Evolutionary conservation across 2,329 filamentous ascomycete genomes (phyloP).

Genomic region (Colletotrichum melonis): DNA sequence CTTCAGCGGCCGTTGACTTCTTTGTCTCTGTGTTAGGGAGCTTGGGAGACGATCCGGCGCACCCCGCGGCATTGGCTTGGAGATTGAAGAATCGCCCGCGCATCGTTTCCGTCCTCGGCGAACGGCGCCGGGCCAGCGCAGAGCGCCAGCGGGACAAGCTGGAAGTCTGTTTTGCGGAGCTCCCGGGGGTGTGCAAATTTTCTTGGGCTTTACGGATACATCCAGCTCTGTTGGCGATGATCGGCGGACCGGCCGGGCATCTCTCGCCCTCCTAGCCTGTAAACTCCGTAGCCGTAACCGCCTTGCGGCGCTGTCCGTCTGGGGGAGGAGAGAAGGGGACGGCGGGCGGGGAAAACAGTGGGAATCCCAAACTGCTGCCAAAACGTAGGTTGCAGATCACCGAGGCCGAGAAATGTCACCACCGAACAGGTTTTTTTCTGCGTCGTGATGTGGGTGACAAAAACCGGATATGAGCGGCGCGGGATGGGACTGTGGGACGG

Average conservation of each 20-base stretch:
- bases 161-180: constrained; percentile 26
- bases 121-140: neutral
- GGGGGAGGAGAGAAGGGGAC: constrained; percentile 2
- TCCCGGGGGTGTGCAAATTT: neutral
- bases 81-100: constrained; percentile 3
- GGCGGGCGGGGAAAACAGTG: neutral
- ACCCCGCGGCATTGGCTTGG: constrained; percentile 10
- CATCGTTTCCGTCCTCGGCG: constrained; percentile 19
- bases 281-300: neutral
- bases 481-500: neutral
- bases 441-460: constrained; percentile 6
- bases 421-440: constrained; percentile 9
- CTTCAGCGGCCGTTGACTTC: neutral
- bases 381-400: constrained; percentile 14
- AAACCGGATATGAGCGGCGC: constrained; percentile 24
- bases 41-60: constrained; percentile 5
- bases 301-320: constrained; percentile 25
- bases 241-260: constrained; percentile 28
- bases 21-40: neutral
- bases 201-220: neutral
- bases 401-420: constrained; percentile 9
- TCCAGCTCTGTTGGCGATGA: neutral
- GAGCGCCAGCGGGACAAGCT: constrained; percentile 1
- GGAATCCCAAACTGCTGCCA: neutral
- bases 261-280: constrained; percentile 7